Base-by-base conservation (phyloP, 257 asterid species). In the Lycium barbarum region DNA sequence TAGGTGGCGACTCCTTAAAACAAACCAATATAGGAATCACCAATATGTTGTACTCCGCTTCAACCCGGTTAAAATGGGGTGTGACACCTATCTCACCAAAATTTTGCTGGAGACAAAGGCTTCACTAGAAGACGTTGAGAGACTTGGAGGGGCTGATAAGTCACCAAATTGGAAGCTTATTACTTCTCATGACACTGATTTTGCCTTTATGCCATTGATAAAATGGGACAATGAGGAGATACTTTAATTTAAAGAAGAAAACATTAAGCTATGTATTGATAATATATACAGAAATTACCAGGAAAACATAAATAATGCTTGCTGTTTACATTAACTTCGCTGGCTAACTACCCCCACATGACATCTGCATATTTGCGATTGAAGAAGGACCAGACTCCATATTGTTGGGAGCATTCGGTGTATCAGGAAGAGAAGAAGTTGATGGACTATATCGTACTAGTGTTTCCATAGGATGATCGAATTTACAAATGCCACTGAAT, bases 401-500 rank as follows among this genome's bases (percentile, higher is more conserved):
- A 83, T 35, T 51, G 84, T 82, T 80, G 49, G 83, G 84, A 53
- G 88, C 88, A 91, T 92, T 94, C 83, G 97, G 91, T 88, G 91
- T 86, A 83, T 95, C 96, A 47, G 91, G 80, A 62, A 90, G 89
- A 13, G 95, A 89, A 71, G 95, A 85, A 53, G 90, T 79, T 17
- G 92, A 83, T 68, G 87, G 87, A 73, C 87, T 90, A 88, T 85
- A 91, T 84, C 83, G 85, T 84, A 86, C 85, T 76, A n/a, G n/a
- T n/a, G 87, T 47, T 33, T 89, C 83, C 91, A 92, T 87, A 18
- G 98, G 97, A 86, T 95, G 98, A 89, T 95, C 98, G 79, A 91
- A 95, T 89, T 92, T 95, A 95, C 98, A 95, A 7, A 90, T 86
- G 20, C 84, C 92, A 38, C 98, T 98, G 9, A 92, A 93, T 87